phyloP scores from a whole-genome alignment of 2,329 filamentous ascomycete genomes.

The Colletotrichum eremochloae region DNA sequence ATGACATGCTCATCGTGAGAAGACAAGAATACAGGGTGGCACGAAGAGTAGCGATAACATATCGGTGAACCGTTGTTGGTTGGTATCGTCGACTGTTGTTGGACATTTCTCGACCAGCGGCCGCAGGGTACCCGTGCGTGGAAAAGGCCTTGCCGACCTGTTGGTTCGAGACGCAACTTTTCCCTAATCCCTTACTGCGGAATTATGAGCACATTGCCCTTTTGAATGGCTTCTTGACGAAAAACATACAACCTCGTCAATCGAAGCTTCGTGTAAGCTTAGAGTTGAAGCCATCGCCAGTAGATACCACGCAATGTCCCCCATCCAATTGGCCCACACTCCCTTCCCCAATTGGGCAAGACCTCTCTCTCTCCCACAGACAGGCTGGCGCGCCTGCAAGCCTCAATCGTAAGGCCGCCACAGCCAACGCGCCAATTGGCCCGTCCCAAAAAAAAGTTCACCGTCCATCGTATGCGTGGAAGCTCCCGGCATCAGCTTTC shows the following conservation, averaged over 20 bases:
- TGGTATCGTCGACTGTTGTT: background rate
- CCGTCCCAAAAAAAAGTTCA: constrained; percentile 43
- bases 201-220: background rate
- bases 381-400: constrained; percentile 14
- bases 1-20: background rate
- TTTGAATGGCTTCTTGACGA: no score
- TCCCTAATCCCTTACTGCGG: background rate
- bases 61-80: background rate
- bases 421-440: constrained; percentile 26
- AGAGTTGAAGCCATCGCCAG: constrained; percentile 24
- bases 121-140: background rate
- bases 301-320: background rate
- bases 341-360: constrained; percentile 14
- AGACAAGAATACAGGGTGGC: background rate
- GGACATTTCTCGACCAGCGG: background rate
- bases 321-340: constrained; percentile 11
- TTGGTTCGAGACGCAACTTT: background rate
- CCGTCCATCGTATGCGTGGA: constrained; percentile 24
- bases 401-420: constrained; percentile 41
- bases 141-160: background rate
- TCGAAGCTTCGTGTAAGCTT: background rate
- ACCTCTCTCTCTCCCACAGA: background rate
- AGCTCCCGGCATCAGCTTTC: constrained; percentile 35
- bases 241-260: background rate
- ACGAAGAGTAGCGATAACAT: background rate